A percentile compares a stretch with the other conserved stretches of the same genome.
phyloP scores from a whole-genome alignment of 495 filamentous ascomycete species.

The Rhizodiscina lignyota region DNA sequence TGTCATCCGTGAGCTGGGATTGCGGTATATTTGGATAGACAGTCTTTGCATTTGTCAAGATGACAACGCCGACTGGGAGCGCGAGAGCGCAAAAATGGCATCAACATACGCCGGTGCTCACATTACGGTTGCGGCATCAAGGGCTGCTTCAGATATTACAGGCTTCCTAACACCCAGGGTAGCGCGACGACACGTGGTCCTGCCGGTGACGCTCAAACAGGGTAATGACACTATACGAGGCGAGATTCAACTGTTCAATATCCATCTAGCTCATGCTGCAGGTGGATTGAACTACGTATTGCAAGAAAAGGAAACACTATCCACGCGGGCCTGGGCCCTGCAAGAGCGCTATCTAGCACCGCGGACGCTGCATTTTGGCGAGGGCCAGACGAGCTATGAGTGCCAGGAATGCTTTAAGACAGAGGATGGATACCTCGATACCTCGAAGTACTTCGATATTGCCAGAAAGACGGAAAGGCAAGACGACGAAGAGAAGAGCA shows the following conservation, averaged over 20 bases:
- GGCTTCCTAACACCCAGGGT: slow-evolving; percentile 2
- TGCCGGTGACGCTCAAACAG: background rate
- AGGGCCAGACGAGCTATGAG: background rate
- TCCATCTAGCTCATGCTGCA: background rate
- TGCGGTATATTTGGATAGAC: slow-evolving; percentile 19
- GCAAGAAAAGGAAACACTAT: background rate
- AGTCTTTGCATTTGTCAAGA: slow-evolving; percentile 20
- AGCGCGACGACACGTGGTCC: background rate
- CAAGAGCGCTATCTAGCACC: background rate
- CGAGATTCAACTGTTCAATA: background rate
- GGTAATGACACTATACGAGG: background rate
- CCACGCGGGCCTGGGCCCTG: background rate
- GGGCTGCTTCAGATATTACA: background rate
- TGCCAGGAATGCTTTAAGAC: background rate
- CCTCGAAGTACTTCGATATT: background rate
- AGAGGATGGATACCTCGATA: background rate
- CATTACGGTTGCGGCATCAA: slow-evolving; percentile 7
- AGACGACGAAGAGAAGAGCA: too few relatives aligned
- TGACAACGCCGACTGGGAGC: slow-evolving; percentile 4
- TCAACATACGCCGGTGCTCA: slow-evolving; percentile 9
- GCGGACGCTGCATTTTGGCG: background rate
- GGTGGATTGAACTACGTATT: background rate
- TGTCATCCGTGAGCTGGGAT: slow-evolving; percentile 6
- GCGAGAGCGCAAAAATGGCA: slow-evolving; percentile 11
- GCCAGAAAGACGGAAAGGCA: too few relatives aligned